Conservation (phyloP, 2,329 filamentous ascomycete species). For the Alternaria gansuensis region DNA sequence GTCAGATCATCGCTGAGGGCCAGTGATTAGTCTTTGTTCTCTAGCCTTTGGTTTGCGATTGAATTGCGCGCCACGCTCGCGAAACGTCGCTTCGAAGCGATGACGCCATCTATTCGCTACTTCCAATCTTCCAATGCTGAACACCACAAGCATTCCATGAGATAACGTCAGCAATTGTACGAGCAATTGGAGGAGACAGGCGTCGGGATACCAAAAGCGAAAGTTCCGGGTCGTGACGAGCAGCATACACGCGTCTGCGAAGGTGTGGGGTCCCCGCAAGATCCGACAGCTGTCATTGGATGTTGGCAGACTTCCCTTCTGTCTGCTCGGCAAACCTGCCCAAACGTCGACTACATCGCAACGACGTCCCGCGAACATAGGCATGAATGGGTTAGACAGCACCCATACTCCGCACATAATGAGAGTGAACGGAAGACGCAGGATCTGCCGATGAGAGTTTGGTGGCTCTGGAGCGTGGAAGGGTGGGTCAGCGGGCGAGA, state of each 20-base stretch:
- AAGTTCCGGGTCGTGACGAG: slow-evolving; percentile 21
- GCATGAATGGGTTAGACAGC: slow-evolving; percentile 6
- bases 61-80: neutral
- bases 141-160: neutral
- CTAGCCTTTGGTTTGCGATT: neutral
- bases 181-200: neutral
- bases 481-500: slow-evolving; percentile 4
- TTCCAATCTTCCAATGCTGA: no score
- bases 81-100: neutral
- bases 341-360: neutral
- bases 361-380: slow-evolving; percentile 14
- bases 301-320: slow-evolving; percentile 15
- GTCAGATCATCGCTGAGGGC: neutral
- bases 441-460: slow-evolving; percentile 2
- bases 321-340: slow-evolving; percentile 33
- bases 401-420: slow-evolving; percentile 15
- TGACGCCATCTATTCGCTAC: neutral
- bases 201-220: slow-evolving; percentile 24
- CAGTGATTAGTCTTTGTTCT: neutral
- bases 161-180: neutral
- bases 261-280: slow-evolving; percentile 26
- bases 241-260: slow-evolving; percentile 27
- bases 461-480: neutral
- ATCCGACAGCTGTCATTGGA: slow-evolving; percentile 21
- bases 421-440: slow-evolving; percentile 1